phyloP scores from a whole-genome alignment of 257 asterid species.

The Fraxinus excelsior region DNA sequence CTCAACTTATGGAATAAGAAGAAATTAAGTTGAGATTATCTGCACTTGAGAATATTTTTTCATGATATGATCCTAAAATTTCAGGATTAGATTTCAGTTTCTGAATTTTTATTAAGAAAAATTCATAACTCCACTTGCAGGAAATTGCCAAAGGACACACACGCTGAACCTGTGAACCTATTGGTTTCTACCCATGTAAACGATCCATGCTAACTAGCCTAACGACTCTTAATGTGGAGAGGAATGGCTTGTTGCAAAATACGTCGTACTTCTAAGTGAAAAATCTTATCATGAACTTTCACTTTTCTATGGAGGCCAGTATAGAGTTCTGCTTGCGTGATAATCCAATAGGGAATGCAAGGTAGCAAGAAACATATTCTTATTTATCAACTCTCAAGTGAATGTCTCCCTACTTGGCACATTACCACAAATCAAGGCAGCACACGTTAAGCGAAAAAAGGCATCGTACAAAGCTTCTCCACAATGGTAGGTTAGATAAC shows the following conservation, averaged over 20 bases:
- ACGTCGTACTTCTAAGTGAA: too few species aligned
- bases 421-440: background rate
- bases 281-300: background rate
- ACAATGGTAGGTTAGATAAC: too few species aligned
- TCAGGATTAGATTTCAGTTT: background rate
- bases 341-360: too few species aligned
- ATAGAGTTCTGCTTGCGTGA: too few species aligned
- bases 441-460: background rate
- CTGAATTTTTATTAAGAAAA: background rate
- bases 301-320: background rate
- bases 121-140: background rate
- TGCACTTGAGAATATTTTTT: too few species aligned
- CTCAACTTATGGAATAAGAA: background rate
- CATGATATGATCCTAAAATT: too few species aligned
- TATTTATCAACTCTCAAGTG: too few species aligned
- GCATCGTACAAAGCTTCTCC: too few species aligned
- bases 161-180: background rate
- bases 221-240: background rate
- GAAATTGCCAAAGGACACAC: background rate
- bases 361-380: too few species aligned
- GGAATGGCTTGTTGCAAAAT: background rate
- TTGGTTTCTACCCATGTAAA: background rate
- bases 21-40: background rate
- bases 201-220: background rate
- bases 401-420: too few species aligned